Base-by-base conservation (phyloP, 768 basidiomycete species). In the Galerina sulciceps region DNA sequence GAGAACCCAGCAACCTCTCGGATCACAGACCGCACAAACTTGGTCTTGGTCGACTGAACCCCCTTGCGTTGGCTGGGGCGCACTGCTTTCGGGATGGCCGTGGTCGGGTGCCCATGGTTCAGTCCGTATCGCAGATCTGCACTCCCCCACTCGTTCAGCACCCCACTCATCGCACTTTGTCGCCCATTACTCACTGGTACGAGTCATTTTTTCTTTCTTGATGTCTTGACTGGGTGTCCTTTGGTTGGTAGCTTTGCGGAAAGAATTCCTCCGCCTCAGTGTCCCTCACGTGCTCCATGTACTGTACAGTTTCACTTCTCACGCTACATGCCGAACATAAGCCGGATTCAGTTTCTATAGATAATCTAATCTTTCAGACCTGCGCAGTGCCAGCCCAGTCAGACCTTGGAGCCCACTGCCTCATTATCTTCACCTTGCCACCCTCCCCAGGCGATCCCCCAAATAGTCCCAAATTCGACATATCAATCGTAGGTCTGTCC, bases 1-100 rank as follows among this genome's bases (percentile, higher is more conserved):
- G 94, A 91, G 81, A 97, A 98, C 61, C 96, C 96, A 69, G 88
- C 94, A 74, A 99, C 97, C 85, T 99, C 97, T 67, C 96, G 87
- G 71, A 99, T 83, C 61, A 99, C 85, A 64, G 88, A 90, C 74
- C 93, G 91, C 73, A 98, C 95, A 70, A 99, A 94, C 70, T 90
- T 90, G 73, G 90, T 95, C 82, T 94, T 94, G 66, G 87, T 86
- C 47, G 92, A 94, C 72, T 86, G 86, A 63, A 87, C 81, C 67
- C 97, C 97, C 84, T 98, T 99, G 77, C 93, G 91, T 70, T 97
- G 87, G 71, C 88, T 90, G 55, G 95, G 96, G 69, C 88, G 87
- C 47, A 81, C 76, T 49, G 77, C 76, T 79, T 90, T 88, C 68
- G 87, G 78, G 73, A 98, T 88, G 69, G 89, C 73, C 49, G 94